Percentiles rank a stretch among this genome's conserved stretches.
Evolutionary conservation across 2,329 filamentous ascomycete species (phyloP).

Genomic region (Drechmeria coniospora): DNA sequence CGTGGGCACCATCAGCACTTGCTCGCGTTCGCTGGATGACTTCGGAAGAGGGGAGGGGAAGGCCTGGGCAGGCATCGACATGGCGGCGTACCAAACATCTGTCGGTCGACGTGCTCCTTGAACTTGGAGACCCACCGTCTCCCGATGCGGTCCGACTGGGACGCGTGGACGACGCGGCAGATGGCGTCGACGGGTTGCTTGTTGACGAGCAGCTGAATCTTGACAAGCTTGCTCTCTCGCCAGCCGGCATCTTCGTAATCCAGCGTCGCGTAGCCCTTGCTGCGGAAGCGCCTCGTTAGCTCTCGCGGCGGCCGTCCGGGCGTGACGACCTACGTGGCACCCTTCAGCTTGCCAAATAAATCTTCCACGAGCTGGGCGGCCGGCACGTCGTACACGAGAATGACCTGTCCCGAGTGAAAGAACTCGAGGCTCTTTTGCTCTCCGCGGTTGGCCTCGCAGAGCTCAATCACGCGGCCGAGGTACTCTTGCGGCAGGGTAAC

Average conservation of each 20-base stretch:
- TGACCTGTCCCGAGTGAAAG: constrained; percentile 84
- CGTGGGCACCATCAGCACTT: background rate
- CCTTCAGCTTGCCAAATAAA: constrained; percentile 93
- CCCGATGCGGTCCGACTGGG: constrained; percentile 67
- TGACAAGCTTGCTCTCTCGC: constrained; percentile 63
- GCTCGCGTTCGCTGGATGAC: background rate
- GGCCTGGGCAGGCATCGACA: no score
- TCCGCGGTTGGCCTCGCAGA: constrained; percentile 81
- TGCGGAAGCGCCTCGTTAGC: constrained; percentile 7
- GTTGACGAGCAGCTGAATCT: constrained; percentile 87
- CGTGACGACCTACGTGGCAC: constrained; percentile 43
- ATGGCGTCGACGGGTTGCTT: constrained; percentile 88
- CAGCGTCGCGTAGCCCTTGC: constrained; percentile 83
- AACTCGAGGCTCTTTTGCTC: constrained; percentile 79
- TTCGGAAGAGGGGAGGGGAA: background rate
- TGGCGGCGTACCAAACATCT: constrained; percentile 58
- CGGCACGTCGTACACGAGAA: constrained; percentile 82
- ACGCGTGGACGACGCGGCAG: constrained; percentile 71
- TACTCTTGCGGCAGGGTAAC: constrained; percentile 90
- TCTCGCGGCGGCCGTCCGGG: background rate
- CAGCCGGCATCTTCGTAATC: constrained; percentile 96
- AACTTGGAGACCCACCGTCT: constrained; percentile 87
- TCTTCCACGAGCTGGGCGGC: constrained; percentile 87
- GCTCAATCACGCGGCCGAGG: constrained; percentile 82
- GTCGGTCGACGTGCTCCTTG: constrained; percentile 88